These are phyloP conservation scores for Lecanicillium sp. DNA, from an alignment of 2,329 filamentous ascomycete species.

Conservation along the genomic window DNA sequence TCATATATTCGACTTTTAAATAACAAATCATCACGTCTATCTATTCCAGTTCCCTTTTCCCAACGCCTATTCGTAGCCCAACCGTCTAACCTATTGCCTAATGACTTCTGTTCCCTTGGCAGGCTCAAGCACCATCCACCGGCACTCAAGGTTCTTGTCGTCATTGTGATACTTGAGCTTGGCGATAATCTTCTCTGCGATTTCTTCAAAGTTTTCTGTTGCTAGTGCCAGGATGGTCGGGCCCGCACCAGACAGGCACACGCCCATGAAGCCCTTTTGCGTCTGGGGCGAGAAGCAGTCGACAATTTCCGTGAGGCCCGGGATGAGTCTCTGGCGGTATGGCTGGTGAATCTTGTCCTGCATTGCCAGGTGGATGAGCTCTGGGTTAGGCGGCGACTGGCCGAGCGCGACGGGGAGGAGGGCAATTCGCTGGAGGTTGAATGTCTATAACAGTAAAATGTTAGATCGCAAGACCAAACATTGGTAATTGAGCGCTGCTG, in stretches of 20 bases:
- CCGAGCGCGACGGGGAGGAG: constrained; percentile 84
- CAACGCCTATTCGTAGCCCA: too few relatives aligned
- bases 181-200: constrained; percentile 69
- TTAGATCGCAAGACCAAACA: too few relatives aligned
- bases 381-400: constrained; percentile 80
- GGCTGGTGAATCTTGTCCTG: constrained; percentile 98
- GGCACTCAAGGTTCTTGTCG: constrained; percentile 62
- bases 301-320: constrained; percentile 83
- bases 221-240: constrained; percentile 92
- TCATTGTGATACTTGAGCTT: constrained; percentile 56
- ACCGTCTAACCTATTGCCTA: constrained; percentile 20
- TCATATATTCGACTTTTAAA: too few relatives aligned
- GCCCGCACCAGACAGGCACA: constrained; percentile 89
- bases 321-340: constrained; percentile 85
- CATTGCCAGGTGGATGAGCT: constrained; percentile 96
- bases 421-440: constrained; percentile 91
- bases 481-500: too few relatives aligned
- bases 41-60: too few relatives aligned
- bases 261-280: constrained; percentile 82
- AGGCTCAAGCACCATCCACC: constrained; percentile 82
- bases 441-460: too few relatives aligned
- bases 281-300: constrained; percentile 81
- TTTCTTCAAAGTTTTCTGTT: constrained; percentile 79
- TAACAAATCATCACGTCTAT: too few relatives aligned
- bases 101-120: constrained; percentile 59